Conservation (phyloP, 2,329 filamentous ascomycete species). For the Dothidotthia symphoricarpi region DNA sequence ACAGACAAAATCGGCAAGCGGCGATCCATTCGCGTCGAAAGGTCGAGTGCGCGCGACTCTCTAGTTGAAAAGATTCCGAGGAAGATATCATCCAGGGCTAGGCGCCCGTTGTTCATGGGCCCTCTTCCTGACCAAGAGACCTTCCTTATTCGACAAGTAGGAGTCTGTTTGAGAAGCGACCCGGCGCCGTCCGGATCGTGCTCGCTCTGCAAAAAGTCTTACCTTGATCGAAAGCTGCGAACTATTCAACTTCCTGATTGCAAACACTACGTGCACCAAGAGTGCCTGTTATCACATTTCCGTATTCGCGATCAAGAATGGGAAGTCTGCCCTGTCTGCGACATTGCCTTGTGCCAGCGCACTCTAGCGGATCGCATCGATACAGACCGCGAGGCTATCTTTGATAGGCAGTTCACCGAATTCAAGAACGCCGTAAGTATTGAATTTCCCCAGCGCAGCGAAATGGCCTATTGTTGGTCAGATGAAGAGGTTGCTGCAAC, state of each 20-base stretch:
- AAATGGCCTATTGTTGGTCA: conserved; percentile 4
- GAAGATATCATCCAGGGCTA: no score
- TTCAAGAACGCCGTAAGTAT: conserved; percentile 3
- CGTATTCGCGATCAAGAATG: conserved; percentile 1
- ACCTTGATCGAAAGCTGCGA: neutral
- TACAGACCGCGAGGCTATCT: conserved; percentile 10
- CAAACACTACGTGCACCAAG: conserved; percentile 3
- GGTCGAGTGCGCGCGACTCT: no score
- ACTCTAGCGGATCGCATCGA: conserved; percentile 11
- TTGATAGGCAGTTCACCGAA: conserved; percentile 4
- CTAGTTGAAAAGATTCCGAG: no score
- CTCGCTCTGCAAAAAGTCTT: conserved; percentile 3
- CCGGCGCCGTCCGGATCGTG: conserved; percentile 4
- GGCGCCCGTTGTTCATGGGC: no score
- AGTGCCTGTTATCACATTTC: conserved; percentile 5
- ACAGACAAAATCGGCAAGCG: no score
- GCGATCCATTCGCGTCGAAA: no score
- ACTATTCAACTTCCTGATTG: conserved; percentile 1
- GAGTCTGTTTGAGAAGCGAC: neutral
- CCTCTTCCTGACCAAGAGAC: neutral
- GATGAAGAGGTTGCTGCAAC: conserved; percentile 10
- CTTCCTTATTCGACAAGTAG: neutral
- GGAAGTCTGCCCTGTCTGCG: conserved; percentile 9
- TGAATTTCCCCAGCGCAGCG: conserved; percentile 5
- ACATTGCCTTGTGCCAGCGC: conserved; percentile 5